phyloP scores from a whole-genome alignment of 225 moss, liverwort and hornwort species.

The Takakia lepidozioides region DNA sequence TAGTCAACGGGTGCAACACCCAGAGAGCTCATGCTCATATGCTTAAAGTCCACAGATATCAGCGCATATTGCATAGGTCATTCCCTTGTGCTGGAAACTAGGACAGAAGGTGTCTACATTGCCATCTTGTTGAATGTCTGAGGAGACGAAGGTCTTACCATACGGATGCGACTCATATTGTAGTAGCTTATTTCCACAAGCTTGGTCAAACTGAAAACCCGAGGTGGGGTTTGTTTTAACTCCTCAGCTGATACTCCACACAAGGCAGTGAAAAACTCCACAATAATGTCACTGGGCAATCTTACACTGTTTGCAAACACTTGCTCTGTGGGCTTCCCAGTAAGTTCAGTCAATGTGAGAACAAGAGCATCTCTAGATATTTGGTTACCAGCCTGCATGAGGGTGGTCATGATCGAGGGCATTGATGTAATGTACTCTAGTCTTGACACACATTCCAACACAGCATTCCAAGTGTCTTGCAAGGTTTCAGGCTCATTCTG shows the following conservation, averaged over 20 bases:
- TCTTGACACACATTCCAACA: constrained; percentile 93
- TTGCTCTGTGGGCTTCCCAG: constrained; percentile 94
- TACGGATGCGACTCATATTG: constrained; percentile 96
- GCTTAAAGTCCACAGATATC: too few species aligned
- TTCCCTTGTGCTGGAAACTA: too few species aligned
- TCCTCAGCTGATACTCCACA: constrained; percentile 98
- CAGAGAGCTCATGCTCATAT: too few species aligned
- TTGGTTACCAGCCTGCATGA: constrained; percentile 94
- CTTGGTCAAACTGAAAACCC: constrained; percentile 97
- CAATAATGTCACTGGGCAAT: constrained; percentile 93
- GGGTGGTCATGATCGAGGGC: constrained; percentile 62
- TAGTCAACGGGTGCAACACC: too few species aligned
- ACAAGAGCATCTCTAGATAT: constrained; percentile 85
- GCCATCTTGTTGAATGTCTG: background rate
- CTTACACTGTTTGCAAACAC: constrained; percentile 98
- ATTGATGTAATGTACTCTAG: constrained; percentile 91
- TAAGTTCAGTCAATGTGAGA: constrained; percentile 79
- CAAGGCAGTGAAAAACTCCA: constrained; percentile 96
- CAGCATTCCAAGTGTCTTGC: constrained; percentile 99
- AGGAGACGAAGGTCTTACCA: constrained; percentile 47
- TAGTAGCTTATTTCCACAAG: constrained; percentile 99
- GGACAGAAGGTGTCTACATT: too few species aligned
- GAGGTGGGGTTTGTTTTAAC: constrained; percentile 83
- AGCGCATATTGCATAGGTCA: too few species aligned
- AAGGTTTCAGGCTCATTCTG: constrained; percentile 85